Base-by-base conservation (phyloP, 805 yeast species). In the Pichia paraexigua region DNA sequence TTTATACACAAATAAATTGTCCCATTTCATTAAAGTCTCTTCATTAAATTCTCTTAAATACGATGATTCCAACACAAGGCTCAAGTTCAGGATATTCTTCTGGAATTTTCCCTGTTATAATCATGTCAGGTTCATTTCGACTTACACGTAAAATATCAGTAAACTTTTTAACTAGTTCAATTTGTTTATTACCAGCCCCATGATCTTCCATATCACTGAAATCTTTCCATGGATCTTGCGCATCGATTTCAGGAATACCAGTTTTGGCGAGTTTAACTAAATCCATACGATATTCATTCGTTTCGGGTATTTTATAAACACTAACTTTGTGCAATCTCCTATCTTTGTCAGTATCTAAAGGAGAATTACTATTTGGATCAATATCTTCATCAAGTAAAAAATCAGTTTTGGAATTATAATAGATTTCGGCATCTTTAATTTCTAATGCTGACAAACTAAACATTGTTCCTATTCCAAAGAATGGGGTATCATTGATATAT, bases 121-220 rank as follows among this genome's bases (percentile, higher is more conserved):
- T 56, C 39, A 63, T 43, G 24, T 54, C 55, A n/a, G 66, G 67
- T n/a, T 59, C 56, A 40, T 62, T 60, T 18, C 56, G 46, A 49
- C 67, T 61, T 6, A 18, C 32, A 27, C 50, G 45, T 32, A 62
- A 45, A 8, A 46, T 13, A 11, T 55, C 53, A 2, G 54, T 41
- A 47, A 60, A 62, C 17, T 52, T 48, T 18, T 28, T 35, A 1
- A 58, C 49, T 39, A 60, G 35, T n/a, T 48, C 56, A 10, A 50
- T 49, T 17, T 57, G 50, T 41, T 46, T 46, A 35, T 56, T 52
- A 9, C 45, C 54, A 5, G 56, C 50, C n/a, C 42, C 39, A 6
- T 46, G 44, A 43, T 55, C 52, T 7, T 48, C 18, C 46, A 57
- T 40, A 45, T 55, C 54, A 35, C 24, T 41, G 40, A 53, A 49